phyloP scores from a whole-genome alignment of 2,329 filamentous ascomycete genomes.

The Pyricularia sp. region DNA sequence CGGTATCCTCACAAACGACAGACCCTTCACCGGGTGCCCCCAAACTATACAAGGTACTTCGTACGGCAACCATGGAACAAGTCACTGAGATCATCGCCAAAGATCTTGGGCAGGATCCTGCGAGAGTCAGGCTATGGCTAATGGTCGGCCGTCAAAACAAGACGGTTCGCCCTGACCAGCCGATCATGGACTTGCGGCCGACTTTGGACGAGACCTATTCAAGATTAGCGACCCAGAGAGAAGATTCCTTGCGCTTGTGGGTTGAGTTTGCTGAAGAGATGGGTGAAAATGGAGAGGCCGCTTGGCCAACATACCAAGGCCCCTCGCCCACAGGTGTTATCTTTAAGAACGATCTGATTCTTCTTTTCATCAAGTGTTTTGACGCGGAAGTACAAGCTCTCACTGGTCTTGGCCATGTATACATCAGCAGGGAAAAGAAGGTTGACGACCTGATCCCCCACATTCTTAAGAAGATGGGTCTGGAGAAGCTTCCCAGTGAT shows the following conservation, averaged over 20 bases:
- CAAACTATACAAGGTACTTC: conserved; percentile 61
- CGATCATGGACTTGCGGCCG: conserved; percentile 67
- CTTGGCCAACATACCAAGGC: conserved; percentile 59
- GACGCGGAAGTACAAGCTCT: conserved; percentile 69
- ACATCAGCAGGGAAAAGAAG: conserved; percentile 79
- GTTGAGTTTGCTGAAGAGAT: conserved; percentile 67
- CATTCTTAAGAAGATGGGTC: conserved; percentile 77
- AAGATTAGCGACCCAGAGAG: conserved; percentile 46
- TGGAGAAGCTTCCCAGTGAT: conserved; percentile 62
- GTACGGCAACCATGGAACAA: conserved; percentile 66
- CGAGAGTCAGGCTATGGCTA: conserved; percentile 75
- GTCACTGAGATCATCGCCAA: conserved; percentile 62
- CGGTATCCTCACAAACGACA: conserved; percentile 31
- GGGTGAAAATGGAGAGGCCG: conserved; percentile 55
- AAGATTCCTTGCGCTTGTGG: conserved; percentile 76
- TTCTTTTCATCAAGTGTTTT: conserved; percentile 91
- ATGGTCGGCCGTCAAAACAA: conserved; percentile 99
- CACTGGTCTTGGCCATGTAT: conserved; percentile 71
- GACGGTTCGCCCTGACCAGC: conserved; percentile 83
- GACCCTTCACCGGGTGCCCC: conserved; percentile 57
- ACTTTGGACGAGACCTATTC: conserved; percentile 62
- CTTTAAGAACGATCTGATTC: conserved; percentile 54
- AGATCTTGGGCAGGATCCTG: conserved; percentile 58
- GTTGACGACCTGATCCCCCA: conserved; percentile 72
- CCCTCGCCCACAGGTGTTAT: conserved; percentile 43